These are phyloP conservation scores for Fusarium longipes DNA, from an alignment of 2,329 filamentous ascomycete genomes.

Conservation along the genomic window DNA sequence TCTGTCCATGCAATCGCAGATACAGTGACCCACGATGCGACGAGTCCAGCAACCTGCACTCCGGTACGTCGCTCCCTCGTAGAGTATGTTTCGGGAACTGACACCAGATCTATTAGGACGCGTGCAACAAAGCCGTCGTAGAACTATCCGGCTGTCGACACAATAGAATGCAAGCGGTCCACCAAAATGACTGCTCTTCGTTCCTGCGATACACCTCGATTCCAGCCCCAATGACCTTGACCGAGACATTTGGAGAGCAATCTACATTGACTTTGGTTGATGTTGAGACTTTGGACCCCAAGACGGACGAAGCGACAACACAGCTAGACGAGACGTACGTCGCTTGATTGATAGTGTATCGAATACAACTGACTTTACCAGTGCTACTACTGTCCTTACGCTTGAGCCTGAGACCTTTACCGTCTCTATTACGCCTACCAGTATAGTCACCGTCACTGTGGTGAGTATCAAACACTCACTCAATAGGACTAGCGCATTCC, in stretches of 20 bases:
- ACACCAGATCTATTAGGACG: neutral
- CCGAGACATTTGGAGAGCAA: neutral
- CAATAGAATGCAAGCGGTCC: neutral
- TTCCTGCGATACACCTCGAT: neutral
- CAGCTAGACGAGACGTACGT: neutral
- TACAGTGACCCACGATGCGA: neutral
- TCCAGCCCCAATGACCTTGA: neutral
- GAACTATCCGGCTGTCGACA: neutral
- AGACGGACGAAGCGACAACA: neutral
- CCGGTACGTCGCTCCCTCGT: neutral
- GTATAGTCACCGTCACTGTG: neutral
- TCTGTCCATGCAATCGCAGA: neutral
- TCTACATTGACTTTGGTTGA: neutral
- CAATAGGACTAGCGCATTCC: accelerated
- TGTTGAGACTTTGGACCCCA: neutral
- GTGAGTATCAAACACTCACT: accelerated
- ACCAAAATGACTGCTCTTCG: conserved; percentile 2
- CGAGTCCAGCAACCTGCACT: neutral
- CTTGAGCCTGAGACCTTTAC: neutral
- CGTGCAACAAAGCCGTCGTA: neutral
- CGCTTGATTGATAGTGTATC: neutral
- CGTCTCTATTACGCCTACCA: neutral
- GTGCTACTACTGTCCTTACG: neutral
- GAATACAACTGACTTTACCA: neutral
- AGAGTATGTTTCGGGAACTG: neutral